These are phyloP conservation scores for Sporothrix humicola DNA, from an alignment of 2,329 filamentous ascomycete genomes.

Conservation along the genomic window DNA sequence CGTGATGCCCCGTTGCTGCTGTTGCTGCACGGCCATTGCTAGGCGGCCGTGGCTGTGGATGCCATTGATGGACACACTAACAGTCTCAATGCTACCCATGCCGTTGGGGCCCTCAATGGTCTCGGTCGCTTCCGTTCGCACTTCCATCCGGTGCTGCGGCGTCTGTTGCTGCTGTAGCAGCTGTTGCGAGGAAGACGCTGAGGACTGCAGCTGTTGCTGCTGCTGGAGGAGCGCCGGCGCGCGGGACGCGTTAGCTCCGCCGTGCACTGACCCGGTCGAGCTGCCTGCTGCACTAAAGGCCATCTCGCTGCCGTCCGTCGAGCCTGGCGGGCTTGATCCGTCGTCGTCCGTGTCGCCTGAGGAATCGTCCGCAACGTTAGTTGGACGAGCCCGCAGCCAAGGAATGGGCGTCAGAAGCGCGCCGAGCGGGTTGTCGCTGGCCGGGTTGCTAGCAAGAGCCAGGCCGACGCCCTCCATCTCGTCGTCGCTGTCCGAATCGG, in stretches of 20 bases:
- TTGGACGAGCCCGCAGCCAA: conserved; percentile 66
- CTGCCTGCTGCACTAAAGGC: conserved; percentile 32
- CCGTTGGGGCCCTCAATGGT: conserved; percentile 83
- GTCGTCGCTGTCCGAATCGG: conserved; percentile 40
- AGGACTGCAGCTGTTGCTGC: conserved; percentile 16
- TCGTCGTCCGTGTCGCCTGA: conserved; percentile 34
- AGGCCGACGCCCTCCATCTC: conserved; percentile 41
- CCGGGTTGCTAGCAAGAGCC: conserved; percentile 57
- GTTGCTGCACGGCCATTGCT: conserved; percentile 32
- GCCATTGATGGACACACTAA: conserved; percentile 74
- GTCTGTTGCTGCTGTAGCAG: conserved; percentile 40
- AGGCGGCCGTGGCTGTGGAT: conserved; percentile 28
- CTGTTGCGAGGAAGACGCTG: conserved; percentile 34
- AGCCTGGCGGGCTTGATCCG: conserved; percentile 36
- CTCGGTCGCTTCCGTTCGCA: conserved; percentile 76
- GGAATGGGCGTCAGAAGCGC: conserved; percentile 92
- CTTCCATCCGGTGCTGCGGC: conserved; percentile 51
- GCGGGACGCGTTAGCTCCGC: background rate
- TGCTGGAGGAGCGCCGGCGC: conserved; percentile 28
- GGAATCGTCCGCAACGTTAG: conserved; percentile 37
- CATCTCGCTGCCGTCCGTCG: conserved; percentile 33
- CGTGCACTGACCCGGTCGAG: conserved; percentile 35
- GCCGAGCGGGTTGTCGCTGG: conserved; percentile 86
- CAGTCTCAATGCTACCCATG: conserved; percentile 78
- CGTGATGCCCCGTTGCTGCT: conserved; percentile 63